Percentiles rank a stretch among this genome's conserved stretches.
phyloP scores from a whole-genome alignment of 2,329 filamentous ascomycete species.

The Cadophora sp. region DNA sequence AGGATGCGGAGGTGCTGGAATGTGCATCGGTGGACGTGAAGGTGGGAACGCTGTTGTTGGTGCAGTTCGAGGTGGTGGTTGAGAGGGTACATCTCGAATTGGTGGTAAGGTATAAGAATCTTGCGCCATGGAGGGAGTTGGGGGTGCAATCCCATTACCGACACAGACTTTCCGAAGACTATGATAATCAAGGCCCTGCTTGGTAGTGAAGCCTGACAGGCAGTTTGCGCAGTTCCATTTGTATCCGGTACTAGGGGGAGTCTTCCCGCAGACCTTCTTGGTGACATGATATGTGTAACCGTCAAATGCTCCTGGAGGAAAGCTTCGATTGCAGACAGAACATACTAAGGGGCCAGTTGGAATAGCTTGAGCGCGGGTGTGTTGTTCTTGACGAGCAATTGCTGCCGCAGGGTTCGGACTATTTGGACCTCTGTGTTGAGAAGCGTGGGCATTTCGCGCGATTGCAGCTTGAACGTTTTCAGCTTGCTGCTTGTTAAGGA shows the following conservation, averaged over 20 bases:
- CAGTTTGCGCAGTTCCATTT: conserved; percentile 35
- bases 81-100: background rate
- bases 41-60: background rate
- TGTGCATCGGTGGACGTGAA: conserved; percentile 28
- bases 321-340: conserved; percentile 1
- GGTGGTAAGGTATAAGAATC: background rate
- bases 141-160: conserved; percentile 11
- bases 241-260: conserved; percentile 25
- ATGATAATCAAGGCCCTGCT: conserved; percentile 37
- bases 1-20: conserved; percentile 17
- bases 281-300: conserved; percentile 28
- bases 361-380: conserved; percentile 1
- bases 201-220: conserved; percentile 35
- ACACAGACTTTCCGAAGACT: conserved; percentile 24
- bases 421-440: background rate
- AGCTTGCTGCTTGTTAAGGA: conserved; percentile 14
- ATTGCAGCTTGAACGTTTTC: conserved; percentile 14
- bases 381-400: conserved; percentile 8
- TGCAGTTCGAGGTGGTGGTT: background rate
- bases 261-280: conserved; percentile 32
- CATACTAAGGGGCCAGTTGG: conserved; percentile 10
- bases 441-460: conserved; percentile 14
- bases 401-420: background rate
- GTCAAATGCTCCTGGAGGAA: conserved; percentile 9
- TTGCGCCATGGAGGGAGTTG: background rate